Base-by-base conservation (phyloP, 2,329 filamentous ascomycete genomes). In the Cladosporium sp. region DNA sequence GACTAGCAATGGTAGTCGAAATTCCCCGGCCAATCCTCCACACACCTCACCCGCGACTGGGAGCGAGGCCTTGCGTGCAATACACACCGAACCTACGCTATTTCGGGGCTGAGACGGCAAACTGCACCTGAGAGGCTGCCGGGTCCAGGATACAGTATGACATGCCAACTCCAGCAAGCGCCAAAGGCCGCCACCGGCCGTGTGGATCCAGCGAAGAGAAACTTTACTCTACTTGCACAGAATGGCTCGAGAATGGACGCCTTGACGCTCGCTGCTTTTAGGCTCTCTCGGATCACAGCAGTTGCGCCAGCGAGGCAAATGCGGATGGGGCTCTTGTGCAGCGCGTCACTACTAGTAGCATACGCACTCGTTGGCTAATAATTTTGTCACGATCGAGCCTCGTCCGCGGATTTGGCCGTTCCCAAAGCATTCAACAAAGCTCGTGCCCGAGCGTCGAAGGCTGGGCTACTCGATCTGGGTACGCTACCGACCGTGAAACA, bases 21-120 rank as follows among this genome's bases (percentile, higher is more conserved):
- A 55, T 55, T 55, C 52, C 52, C 61, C 50, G 29, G 61, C 37
- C 33, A 52, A 63, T 63, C 61, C 61, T 63, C 50, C 61, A 56
- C 61, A 23, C 26, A 29, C 60, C 33, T 55, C 61, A 55, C 49
- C 49, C 35, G 49, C 49, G 23, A 49, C 21, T 16, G 7, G 3
- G 4, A 61, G n/a, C 46, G 21, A 37, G 50, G 50, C 50, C 50
- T 28, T 56, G 50, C 61, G n/a, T 23, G 44, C 46, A 29, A 35
- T 55, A 33, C 33, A 31, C 28, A 31, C 28, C 26, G 26, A 40
- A 33, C 12, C 5, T 21, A 46, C 61, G 61, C 61, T 63, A 63
- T 63, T 63, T 63, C 35, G 49, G 35, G 61, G 49, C 56, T 59
- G 56, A 59, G 56, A 21, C 35, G 35, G n/a, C 21, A 10, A 2